phyloP scores from a whole-genome alignment of 164 flowering plant genomes.

The Chimonanthus salicifolius region DNA sequence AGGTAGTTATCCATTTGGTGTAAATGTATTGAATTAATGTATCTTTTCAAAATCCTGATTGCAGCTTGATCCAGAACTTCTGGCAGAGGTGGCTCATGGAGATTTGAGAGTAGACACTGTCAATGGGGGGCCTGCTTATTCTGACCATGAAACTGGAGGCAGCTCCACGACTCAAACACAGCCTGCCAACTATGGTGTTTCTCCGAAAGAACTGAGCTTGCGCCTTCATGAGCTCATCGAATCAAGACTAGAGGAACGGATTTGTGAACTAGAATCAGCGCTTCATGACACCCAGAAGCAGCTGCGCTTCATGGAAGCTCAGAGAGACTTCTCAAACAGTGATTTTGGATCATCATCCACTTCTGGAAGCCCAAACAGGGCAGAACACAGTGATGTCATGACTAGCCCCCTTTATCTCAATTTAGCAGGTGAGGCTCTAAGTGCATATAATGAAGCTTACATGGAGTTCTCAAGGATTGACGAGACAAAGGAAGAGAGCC shows the following conservation, averaged over 20 bases:
- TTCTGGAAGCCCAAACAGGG: conserved; percentile 20
- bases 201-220: conserved; percentile 69
- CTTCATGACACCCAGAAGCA: conserved; percentile 51
- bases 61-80: conserved; percentile 61
- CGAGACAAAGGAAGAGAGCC: conserved; percentile 36
- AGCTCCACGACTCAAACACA: conserved; percentile 31
- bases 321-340: conserved; percentile 24
- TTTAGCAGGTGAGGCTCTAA: conserved; percentile 56
- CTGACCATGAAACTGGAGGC: conserved; percentile 30
- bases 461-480: conserved; percentile 35
- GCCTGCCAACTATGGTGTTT: conserved; percentile 48
- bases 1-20: not conserved
- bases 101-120: conserved; percentile 48
- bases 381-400: conserved; percentile 12
- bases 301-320: conserved; percentile 31
- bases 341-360: conserved; percentile 21
- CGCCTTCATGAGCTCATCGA: conserved; percentile 75
- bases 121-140: conserved; percentile 19
- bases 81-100: conserved; percentile 46
- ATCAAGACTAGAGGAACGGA: conserved; percentile 66
- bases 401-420: conserved; percentile 43
- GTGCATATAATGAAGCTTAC: conserved; percentile 56
- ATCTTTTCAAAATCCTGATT: conserved; percentile 2
- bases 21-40: not conserved
- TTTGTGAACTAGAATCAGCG: conserved; percentile 68